Percentiles rank a stretch among this genome's conserved stretches.
These are phyloP conservation scores for Eucalyptus marginata DNA, from an alignment of 345 rosid genomes.

Conservation along the genomic window DNA sequence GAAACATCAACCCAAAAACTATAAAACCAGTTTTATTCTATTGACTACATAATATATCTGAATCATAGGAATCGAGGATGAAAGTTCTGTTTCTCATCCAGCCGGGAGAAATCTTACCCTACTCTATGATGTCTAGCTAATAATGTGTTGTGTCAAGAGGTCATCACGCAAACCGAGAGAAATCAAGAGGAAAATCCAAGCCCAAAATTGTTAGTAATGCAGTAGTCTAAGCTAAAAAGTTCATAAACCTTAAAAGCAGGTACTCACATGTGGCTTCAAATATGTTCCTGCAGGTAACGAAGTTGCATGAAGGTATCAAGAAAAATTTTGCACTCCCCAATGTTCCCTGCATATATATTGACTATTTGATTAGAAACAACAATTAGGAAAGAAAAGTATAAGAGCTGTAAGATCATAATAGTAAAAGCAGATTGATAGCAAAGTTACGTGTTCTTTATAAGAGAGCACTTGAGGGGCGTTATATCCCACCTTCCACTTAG, in stretches of 20 bases:
- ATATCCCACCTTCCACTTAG: neutral
- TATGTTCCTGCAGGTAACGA: neutral
- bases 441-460: neutral
- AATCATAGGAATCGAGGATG: neutral
- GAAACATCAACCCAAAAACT: neutral
- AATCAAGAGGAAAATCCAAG: neutral
- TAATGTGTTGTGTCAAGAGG: neutral
- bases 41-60: neutral
- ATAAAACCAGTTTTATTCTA: neutral
- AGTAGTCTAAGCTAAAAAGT: neutral
- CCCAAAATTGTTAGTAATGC: neutral
- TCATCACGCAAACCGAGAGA: neutral
- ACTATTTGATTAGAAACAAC: neutral
- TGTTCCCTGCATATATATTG: conserved; percentile 30
- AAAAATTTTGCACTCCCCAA: conserved; percentile 11
- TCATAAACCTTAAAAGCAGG: neutral
- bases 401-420: neutral
- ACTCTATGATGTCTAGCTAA: neutral
- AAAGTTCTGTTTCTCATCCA: neutral
- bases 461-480: neutral
- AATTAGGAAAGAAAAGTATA: neutral
- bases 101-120: neutral
- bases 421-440: neutral
- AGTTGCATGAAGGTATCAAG: neutral
- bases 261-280: neutral